Base-by-base conservation (phyloP, 169 alveolate genomes). In the Plasmodium sp. region DNA sequence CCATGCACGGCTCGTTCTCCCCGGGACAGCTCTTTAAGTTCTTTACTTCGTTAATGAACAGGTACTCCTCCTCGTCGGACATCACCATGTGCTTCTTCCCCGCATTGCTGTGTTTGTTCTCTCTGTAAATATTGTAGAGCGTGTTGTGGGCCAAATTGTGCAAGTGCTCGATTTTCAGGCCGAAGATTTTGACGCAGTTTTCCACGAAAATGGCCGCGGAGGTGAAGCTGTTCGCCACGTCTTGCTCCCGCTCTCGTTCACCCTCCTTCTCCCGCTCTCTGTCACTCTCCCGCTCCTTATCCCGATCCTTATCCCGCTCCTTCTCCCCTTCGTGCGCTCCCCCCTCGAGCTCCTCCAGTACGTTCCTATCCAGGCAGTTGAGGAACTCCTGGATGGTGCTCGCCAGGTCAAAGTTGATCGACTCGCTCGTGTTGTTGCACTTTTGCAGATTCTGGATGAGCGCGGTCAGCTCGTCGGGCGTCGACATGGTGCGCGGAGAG, bases 81-180 rank as follows among this genome's bases (percentile, higher is more conserved):
- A 58, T 79, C 0, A 88, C 31, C 5, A 77, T 77, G 16, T 77
- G 94, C 71, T 88, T 88, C 43, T 79, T 88, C 12, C 41, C 34
- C 4, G 56, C n/a, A 7, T 54, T 79, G 31, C 18, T 75, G 62
- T 88, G 58, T 62, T 75, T 88, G 34, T 79, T 77, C 31, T 88
- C 94, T 48, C 62, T 88, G 67, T 88, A 58, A 27, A 88, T 88
- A 79, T 88, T 88, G 81, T 79, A 79, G 34, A 88, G 71, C 31
- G 94, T 88, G 48, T 88, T 88, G 79, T 88, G 94, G 5, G 94
- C 94, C 74, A 88, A 88, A 31, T 88, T 88, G 45, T 88, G 94
- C 43, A 88, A 48, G 67, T 88, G 88, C 14, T 88, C 94, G 81
- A 88, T 88, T 88, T 88, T 88, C 39, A 73, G 80, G 33, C 94